These are phyloP conservation scores for Lactarius hatsudake DNA, from an alignment of 768 basidiomycete genomes.

Conservation along the genomic window DNA sequence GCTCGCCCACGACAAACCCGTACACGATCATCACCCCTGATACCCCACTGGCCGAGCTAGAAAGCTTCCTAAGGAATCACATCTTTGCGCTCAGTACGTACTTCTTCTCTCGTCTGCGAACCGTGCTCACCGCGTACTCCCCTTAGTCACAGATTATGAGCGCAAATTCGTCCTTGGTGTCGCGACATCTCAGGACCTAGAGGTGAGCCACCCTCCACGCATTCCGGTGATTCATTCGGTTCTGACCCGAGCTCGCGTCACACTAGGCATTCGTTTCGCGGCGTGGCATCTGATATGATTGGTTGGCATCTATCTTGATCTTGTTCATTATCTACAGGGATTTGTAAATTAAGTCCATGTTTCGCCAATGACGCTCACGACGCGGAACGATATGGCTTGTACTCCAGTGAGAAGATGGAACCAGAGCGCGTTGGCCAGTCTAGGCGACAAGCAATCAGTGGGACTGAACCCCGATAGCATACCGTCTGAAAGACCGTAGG, in stretches of 20 bases:
- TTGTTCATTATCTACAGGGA: neutral
- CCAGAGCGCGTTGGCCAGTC: constrained; percentile 26
- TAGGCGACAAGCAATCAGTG: constrained; percentile 41
- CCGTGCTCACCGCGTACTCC: neutral
- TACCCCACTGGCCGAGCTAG: constrained; percentile 77
- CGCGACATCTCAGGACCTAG: constrained; percentile 73
- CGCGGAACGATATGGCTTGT: constrained; percentile 18
- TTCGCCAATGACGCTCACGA: constrained; percentile 19
- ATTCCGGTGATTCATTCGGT: neutral
- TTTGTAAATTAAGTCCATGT: constrained; percentile 7
- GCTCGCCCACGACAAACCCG: constrained; percentile 52
- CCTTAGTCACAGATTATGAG: constrained; percentile 72
- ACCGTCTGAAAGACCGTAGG: constrained; percentile 28
- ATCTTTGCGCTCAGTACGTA: constrained; percentile 71
- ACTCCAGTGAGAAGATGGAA: constrained; percentile 30
- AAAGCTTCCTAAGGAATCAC: constrained; percentile 68
- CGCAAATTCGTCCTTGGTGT: constrained; percentile 84
- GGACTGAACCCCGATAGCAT: constrained; percentile 66
- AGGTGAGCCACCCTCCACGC: constrained; percentile 34
- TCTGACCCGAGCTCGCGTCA: constrained; percentile 28
- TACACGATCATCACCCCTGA: constrained; percentile 81
- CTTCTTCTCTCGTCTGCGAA: constrained; percentile 8
- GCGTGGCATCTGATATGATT: constrained; percentile 29
- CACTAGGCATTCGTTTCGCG: constrained; percentile 37
- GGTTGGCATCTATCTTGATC: neutral